Percentiles rank a stretch among this genome's conserved stretches.
Evolutionary conservation across 2,329 filamentous ascomycete species (phyloP).

Genomic region (Byssochlamys sp.): DNA sequence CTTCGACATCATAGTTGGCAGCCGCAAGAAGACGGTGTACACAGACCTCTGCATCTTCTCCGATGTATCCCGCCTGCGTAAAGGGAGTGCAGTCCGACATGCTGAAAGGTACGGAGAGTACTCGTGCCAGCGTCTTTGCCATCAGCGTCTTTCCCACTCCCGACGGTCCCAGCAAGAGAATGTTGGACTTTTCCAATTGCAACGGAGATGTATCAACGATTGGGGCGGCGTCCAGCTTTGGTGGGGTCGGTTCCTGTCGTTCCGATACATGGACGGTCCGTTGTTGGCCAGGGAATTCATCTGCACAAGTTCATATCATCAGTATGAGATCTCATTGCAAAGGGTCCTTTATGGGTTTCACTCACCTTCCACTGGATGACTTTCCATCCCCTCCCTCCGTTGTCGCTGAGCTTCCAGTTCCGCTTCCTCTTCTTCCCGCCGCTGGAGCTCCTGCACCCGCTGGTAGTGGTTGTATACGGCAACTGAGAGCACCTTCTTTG

Average conservation of each 20-base stretch:
- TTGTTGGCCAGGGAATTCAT: conserved; percentile 55
- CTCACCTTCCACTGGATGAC: conserved; percentile 70
- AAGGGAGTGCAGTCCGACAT: conserved; percentile 94
- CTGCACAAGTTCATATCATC: conserved; percentile 26
- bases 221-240: conserved; percentile 24
- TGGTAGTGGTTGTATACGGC: conserved; percentile 97
- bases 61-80: conserved; percentile 93
- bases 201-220: conserved; percentile 51
- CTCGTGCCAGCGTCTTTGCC: conserved; percentile 74
- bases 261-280: conserved; percentile 36
- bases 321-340: neutral
- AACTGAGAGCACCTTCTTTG: conserved; percentile 81
- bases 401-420: conserved; percentile 62
- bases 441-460: conserved; percentile 63
- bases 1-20: conserved; percentile 75
- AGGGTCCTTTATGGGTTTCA: neutral
- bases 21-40: conserved; percentile 84
- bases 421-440: conserved; percentile 70
- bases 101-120: conserved; percentile 88
- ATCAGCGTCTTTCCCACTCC: conserved; percentile 96
- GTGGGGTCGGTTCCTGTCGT: conserved; percentile 15
- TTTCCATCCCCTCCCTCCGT: conserved; percentile 57
- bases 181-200: conserved; percentile 90
- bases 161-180: conserved; percentile 80
- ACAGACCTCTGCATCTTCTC: conserved; percentile 92